Conservation (phyloP, 1,139 yeast species). For the Yamadazyma taylorii region DNA sequence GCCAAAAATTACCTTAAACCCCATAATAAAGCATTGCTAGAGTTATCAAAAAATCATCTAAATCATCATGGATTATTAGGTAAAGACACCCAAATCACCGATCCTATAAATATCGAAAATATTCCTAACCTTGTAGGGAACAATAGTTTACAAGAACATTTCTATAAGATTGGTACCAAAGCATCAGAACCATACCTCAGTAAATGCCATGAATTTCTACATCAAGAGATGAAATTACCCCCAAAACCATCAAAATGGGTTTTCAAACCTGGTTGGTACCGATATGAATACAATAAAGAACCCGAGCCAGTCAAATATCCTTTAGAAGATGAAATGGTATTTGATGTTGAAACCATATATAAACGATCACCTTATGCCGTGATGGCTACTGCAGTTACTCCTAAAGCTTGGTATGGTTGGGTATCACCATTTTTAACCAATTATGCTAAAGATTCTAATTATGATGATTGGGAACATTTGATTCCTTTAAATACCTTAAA, state of each 20-base stretch:
- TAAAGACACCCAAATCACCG: conserved; percentile 65
- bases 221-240: conserved; percentile 35
- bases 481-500: conserved; percentile 65
- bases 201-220: conserved; percentile 42
- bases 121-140: conserved; percentile 72
- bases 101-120: conserved; percentile 57
- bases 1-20: conserved; percentile 25
- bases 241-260: conserved; percentile 54
- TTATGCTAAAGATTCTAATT: conserved; percentile 27
- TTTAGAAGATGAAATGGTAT: conserved; percentile 62
- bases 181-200: conserved; percentile 61
- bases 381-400: conserved; percentile 78
- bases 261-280: conserved; percentile 76
- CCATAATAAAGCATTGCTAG: conserved; percentile 41
- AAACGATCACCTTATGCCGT: conserved; percentile 73
- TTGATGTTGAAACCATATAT: conserved; percentile 89
- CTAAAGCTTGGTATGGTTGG: conserved; percentile 93
- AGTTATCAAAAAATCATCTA: conserved; percentile 64
- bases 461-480: conserved; percentile 57
- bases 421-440: conserved; percentile 70
- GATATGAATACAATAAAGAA: conserved; percentile 54
- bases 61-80: conserved; percentile 68
- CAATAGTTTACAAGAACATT: conserved; percentile 76
- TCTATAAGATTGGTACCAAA: conserved; percentile 64
- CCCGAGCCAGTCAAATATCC: conserved; percentile 72